phyloP scores from a whole-genome alignment of 2,329 filamentous ascomycete species.

The Calonectria crousiana region DNA sequence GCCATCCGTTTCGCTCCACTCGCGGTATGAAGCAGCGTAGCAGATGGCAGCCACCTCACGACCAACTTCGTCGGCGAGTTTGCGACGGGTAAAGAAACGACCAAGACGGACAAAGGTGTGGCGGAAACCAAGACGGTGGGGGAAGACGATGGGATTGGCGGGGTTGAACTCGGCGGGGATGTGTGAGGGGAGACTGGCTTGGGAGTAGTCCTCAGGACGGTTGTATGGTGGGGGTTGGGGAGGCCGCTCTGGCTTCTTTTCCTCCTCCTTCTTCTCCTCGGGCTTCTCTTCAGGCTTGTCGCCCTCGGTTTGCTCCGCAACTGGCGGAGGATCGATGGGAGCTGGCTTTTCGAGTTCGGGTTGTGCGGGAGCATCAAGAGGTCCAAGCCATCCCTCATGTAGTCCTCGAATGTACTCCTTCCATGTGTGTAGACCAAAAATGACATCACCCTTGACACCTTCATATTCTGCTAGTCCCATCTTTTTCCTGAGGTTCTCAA shows the following conservation, averaged over 20 bases:
- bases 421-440: conserved; percentile 93
- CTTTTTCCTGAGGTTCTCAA: conserved; percentile 73
- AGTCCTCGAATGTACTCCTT: conserved; percentile 95
- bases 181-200: conserved; percentile 71
- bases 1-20: conserved; percentile 59
- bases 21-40: conserved; percentile 69
- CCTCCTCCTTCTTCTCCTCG: conserved; percentile 56
- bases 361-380: conserved; percentile 73
- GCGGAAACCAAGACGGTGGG: conserved; percentile 91
- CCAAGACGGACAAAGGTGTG: conserved; percentile 89
- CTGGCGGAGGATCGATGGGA: conserved; percentile 39
- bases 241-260: conserved; percentile 68
- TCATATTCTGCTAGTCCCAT: conserved; percentile 78
- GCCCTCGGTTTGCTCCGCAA: conserved; percentile 34
- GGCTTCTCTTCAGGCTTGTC: conserved; percentile 58
- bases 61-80: conserved; percentile 88
- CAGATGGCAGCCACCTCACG: conserved; percentile 89
- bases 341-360: conserved; percentile 42
- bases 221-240: conserved; percentile 81
- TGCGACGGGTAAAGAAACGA: conserved; percentile 87
- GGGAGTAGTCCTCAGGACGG: conserved; percentile 76
- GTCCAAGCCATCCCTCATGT: conserved; percentile 96
- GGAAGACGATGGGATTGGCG: conserved; percentile 79
- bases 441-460: conserved; percentile 84
- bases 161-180: conserved; percentile 81